phyloP scores from a whole-genome alignment of 306 rosid species.

The Medicago ruthenica region DNA sequence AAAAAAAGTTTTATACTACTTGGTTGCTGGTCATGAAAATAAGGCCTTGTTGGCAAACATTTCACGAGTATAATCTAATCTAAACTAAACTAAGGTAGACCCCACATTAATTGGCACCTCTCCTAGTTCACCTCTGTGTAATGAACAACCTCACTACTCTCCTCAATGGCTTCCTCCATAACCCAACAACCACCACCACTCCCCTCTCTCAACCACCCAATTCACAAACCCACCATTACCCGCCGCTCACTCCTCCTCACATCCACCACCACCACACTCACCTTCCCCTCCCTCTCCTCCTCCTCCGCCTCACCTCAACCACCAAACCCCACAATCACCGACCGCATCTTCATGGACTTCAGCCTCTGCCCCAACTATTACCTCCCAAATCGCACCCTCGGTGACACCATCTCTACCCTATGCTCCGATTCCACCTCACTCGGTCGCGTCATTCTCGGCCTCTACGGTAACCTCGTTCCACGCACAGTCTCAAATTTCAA shows the following conservation, averaged over 20 bases:
- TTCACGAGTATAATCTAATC: neutral
- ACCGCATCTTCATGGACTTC: slow-evolving; percentile 91
- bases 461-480: slow-evolving; percentile 82
- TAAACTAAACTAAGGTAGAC: slow-evolving; percentile 31
- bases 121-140: slow-evolving; percentile 11
- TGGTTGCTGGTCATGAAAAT: neutral
- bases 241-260: slow-evolving; percentile 29
- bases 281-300: slow-evolving; percentile 49
- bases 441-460: slow-evolving; percentile 85
- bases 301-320: slow-evolving; percentile 29
- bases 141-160: slow-evolving; percentile 38
- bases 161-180: slow-evolving; percentile 54
- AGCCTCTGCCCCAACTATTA: slow-evolving; percentile 78
- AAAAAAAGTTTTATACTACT: too few species aligned
- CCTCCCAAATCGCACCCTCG: slow-evolving; percentile 65
- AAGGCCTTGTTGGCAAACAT: neutral
- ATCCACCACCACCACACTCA: slow-evolving; percentile 56
- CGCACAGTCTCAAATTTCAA: slow-evolving; percentile 84
- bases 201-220: slow-evolving; percentile 13
- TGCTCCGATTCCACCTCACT: slow-evolving; percentile 75
- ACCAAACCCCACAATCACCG: slow-evolving; percentile 78
- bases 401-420: slow-evolving; percentile 55
- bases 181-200: slow-evolving; percentile 39
- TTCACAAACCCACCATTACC: slow-evolving; percentile 34
- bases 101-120: slow-evolving; percentile 30